These are phyloP conservation scores for Penicillium bialowiezense DNA, from an alignment of 495 filamentous ascomycete genomes.

Conservation along the genomic window DNA sequence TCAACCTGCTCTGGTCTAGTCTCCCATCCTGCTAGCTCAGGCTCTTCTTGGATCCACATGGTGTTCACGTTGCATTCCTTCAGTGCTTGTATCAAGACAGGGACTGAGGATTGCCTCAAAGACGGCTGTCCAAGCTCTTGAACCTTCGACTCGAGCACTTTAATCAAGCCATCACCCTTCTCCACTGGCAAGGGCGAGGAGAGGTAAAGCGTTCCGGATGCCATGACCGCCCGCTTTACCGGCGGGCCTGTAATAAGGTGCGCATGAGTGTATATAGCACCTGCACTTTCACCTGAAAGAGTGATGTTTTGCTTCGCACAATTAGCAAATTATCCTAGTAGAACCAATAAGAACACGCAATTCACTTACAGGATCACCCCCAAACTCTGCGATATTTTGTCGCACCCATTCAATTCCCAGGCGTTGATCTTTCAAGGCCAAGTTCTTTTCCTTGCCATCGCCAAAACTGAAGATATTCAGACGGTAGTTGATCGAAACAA, in stretches of 20 bases:
- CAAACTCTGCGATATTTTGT: slow-evolving; percentile 56
- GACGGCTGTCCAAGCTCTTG: slow-evolving; percentile 28
- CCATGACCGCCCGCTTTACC: slow-evolving; percentile 34
- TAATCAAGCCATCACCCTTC: slow-evolving; percentile 27
- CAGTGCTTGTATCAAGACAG: slow-evolving; percentile 27
- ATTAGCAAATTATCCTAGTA: not conserved
- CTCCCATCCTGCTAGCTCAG: slow-evolving; percentile 31
- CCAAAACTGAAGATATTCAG: slow-evolving; percentile 65
- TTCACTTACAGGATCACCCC: slow-evolving; percentile 56
- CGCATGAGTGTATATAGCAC: slow-evolving; percentile 38
- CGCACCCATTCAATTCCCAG: slow-evolving; percentile 62
- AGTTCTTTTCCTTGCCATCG: slow-evolving; percentile 49
- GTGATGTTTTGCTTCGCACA: slow-evolving; percentile 42
- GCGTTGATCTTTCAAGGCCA: slow-evolving; percentile 65
- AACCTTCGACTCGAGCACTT: slow-evolving; percentile 27
- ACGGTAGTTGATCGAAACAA: slow-evolving; percentile 65
- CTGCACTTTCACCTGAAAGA: slow-evolving; percentile 37
- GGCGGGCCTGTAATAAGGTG: slow-evolving; percentile 37
- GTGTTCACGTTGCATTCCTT: slow-evolving; percentile 38
- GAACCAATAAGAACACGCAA: too few relatives aligned
- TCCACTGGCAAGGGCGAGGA: slow-evolving; percentile 34
- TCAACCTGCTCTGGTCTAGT: slow-evolving; percentile 32
- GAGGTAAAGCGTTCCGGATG: slow-evolving; percentile 36
- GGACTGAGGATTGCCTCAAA: slow-evolving; percentile 25
- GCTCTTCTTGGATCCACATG: slow-evolving; percentile 40